Base-by-base conservation (phyloP, 1,284 basidiomycete species). In the Chalciporus piperatoides region DNA sequence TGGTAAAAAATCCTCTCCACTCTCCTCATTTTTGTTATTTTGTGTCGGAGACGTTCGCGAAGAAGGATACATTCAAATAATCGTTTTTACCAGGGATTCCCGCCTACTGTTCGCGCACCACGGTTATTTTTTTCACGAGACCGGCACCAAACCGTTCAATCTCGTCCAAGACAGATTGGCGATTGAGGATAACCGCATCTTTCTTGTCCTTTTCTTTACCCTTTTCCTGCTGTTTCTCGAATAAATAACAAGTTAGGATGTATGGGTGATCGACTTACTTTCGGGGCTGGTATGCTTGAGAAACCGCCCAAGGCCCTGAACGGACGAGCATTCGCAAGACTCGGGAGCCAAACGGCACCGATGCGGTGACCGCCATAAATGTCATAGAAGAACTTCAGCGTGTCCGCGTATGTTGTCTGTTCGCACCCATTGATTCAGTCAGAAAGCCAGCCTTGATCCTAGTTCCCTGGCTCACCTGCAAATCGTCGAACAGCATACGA, bases 271-370 rank as follows among this genome's bases (percentile, higher is more conserved):
- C 3, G 24, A 23, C 58, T 51, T 30, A 73, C 71, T 64, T 73
- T 71, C 41, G 52, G 49, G 11, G 66, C 59, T 6, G 86, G 91
- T 33, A 67, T 70, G 58, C 80, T 82, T 0, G 86, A 90, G 70
- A 88, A 96, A 2, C 86, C 88, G 14, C 90, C 81, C 46, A 93
- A 74, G 4, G 95, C 91, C 60, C 90, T 84, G 76, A 97, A 93
- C 2, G 82, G 76, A 41, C 81, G 67, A 0, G 75, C 61, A 40
- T 71, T 64, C 49, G 74, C 77, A 28, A 86, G 60, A 23, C 79
- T 75, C 0, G 90, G 88, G 60, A 97, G 92, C 90, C 93, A 98
- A 1, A 97, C 81, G 0, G 80, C 86, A 6, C 91, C 95, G 46
- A 96, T 84, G 7, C 76, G 72, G 44, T 79, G 72, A 0, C 96